Evolutionary conservation across 805 yeast genomes (phyloP).

Genomic region (Myxozyma lipomycoides): DNA sequence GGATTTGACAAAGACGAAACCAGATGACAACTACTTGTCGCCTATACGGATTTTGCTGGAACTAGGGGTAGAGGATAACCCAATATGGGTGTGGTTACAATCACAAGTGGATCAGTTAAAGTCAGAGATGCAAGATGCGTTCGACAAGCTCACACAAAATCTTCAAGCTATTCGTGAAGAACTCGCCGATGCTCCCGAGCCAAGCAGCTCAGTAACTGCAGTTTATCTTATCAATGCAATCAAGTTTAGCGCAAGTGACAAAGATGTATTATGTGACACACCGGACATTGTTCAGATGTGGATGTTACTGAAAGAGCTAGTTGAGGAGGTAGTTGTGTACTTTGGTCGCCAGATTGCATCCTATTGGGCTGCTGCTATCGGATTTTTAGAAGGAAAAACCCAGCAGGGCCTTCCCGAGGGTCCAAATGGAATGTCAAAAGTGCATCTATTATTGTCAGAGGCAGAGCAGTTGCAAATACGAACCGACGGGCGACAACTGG

Average conservation of each 20-base stretch:
- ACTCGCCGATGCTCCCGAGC: slow-evolving; percentile 7
- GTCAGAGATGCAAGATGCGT: slow-evolving; percentile 41
- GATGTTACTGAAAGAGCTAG: slow-evolving; percentile 46
- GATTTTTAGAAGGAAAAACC: slow-evolving; percentile 49
- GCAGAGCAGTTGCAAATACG: slow-evolving; percentile 44
- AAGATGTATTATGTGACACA: slow-evolving; percentile 43
- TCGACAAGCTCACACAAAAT: slow-evolving; percentile 37
- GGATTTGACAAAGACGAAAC: slow-evolving; percentile 38
- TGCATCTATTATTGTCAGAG: slow-evolving; percentile 43
- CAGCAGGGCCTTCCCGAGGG: slow-evolving; percentile 44
- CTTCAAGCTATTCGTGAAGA: slow-evolving; percentile 15
- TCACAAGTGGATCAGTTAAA: slow-evolving; percentile 46
- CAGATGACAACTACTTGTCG: slow-evolving; percentile 32
- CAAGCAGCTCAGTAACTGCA: background rate
- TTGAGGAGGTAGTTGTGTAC: slow-evolving; percentile 42
- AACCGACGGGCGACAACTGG: slow-evolving; percentile 41
- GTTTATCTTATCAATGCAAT: slow-evolving; percentile 17
- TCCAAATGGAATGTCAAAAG: slow-evolving; percentile 40
- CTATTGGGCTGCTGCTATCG: slow-evolving; percentile 54
- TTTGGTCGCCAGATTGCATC: slow-evolving; percentile 43
- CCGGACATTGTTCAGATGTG: slow-evolving; percentile 57
- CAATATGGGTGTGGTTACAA: slow-evolving; percentile 59
- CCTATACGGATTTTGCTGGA: slow-evolving; percentile 49
- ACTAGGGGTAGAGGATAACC: slow-evolving; percentile 60
- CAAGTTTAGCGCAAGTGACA: slow-evolving; percentile 1